Evolutionary conservation across 2,329 filamentous ascomycete genomes (phyloP).

Genomic region (Paraconiothyrium brasiliense): DNA sequence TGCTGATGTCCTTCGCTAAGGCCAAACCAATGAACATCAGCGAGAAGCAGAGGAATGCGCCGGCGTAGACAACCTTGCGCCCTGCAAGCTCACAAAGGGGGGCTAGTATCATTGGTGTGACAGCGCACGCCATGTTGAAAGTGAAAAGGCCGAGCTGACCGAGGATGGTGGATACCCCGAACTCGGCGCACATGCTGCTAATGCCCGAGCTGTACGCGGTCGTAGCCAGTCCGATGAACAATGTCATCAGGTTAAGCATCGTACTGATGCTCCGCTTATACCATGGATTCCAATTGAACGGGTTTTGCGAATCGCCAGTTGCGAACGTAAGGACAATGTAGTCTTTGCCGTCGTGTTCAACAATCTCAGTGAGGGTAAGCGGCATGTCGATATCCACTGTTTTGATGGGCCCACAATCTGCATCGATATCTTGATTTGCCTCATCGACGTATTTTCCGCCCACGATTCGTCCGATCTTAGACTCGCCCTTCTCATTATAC

Average conservation of each 20-base stretch:
- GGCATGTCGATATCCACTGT: constrained; percentile 40
- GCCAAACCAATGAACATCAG: constrained; percentile 40
- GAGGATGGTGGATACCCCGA: constrained; percentile 32
- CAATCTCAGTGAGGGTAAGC: constrained; percentile 37
- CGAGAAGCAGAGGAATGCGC: constrained; percentile 37
- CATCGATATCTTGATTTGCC: constrained; percentile 33
- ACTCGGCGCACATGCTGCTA: constrained; percentile 38
- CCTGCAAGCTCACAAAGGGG: constrained; percentile 40
- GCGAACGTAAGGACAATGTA: constrained; percentile 38
- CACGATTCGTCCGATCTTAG: constrained; percentile 33
- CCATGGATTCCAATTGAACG: constrained; percentile 41
- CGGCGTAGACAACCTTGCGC: constrained; percentile 37
- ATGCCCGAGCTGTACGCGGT: constrained; percentile 40
- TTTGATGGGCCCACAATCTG: constrained; percentile 36
- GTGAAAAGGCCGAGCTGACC: constrained; percentile 38
- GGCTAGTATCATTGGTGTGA: constrained; percentile 38
- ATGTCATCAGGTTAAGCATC: constrained; percentile 40
- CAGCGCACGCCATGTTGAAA: constrained; percentile 39
- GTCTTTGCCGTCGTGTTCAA: constrained; percentile 36
- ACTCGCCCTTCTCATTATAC: constrained; percentile 36
- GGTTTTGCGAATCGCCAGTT: constrained; percentile 37
- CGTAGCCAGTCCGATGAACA: constrained; percentile 39
- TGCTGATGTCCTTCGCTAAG: constrained; percentile 33
- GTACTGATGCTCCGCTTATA: constrained; percentile 40
- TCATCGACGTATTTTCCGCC: constrained; percentile 34